These are phyloP conservation scores for Coprinopsis marcescibilis DNA, from an alignment of 768 basidiomycete genomes.

Conservation along the genomic window DNA sequence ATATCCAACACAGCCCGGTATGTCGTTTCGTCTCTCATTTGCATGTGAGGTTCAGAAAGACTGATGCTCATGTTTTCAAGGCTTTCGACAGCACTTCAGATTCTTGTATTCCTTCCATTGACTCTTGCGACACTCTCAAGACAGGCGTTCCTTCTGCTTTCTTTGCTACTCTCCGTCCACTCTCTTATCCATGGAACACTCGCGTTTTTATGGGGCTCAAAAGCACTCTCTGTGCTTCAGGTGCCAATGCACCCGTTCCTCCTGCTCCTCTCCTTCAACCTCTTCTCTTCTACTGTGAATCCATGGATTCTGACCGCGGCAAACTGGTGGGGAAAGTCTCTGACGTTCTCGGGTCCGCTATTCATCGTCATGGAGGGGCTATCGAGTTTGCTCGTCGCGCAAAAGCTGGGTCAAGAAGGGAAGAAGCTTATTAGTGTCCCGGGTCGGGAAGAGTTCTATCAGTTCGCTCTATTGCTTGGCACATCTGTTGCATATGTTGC, in stretches of 20 bases:
- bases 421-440: slow-evolving; percentile 52
- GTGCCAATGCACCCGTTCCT: slow-evolving; percentile 85
- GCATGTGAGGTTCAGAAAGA: slow-evolving; percentile 6
- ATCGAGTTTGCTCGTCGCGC: slow-evolving; percentile 76
- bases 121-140: slow-evolving; percentile 80
- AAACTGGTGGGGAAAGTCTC: slow-evolving; percentile 65
- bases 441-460: slow-evolving; percentile 60
- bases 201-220: slow-evolving; percentile 63
- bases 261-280: slow-evolving; percentile 81
- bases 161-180: slow-evolving; percentile 69
- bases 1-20: slow-evolving; percentile 61
- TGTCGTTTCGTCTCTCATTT: neutral
- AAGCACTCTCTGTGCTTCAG: slow-evolving; percentile 70
- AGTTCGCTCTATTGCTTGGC: slow-evolving; percentile 70
- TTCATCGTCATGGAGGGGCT: slow-evolving; percentile 83
- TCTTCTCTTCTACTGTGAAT: slow-evolving; percentile 61
- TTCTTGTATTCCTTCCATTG: slow-evolving; percentile 77
- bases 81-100: slow-evolving; percentile 72
- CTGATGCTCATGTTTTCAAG: neutral
- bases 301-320: slow-evolving; percentile 53
- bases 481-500: slow-evolving; percentile 76
- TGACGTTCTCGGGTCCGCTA: slow-evolving; percentile 67
- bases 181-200: slow-evolving; percentile 81
- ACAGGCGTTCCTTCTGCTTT: slow-evolving; percentile 75
- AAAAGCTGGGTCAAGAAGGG: slow-evolving; percentile 74